Base-by-base conservation (phyloP, 2,329 filamentous ascomycete genomes). In the Hymenotorrendiella dingleyae region DNA sequence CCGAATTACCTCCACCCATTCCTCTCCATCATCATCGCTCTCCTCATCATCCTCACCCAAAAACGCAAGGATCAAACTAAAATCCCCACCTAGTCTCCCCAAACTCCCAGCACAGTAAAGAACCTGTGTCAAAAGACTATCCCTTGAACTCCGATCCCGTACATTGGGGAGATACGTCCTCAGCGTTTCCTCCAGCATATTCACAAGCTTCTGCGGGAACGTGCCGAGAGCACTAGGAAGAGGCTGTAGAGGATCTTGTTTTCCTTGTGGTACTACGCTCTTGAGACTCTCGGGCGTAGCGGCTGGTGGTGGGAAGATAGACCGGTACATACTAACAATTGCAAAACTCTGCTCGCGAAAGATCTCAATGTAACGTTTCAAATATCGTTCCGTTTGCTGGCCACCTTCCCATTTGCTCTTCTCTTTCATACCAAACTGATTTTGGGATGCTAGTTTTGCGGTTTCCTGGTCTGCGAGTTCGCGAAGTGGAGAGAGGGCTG, bases 331-430 rank as follows among this genome's bases (percentile, higher is more conserved):
- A 45, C 88, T 94, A 21, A 97, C 80, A 47, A 97, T 94, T 32
- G 84, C 86, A 63, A 98, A 98, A 61, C 87, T 95, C 64, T 98
- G 93, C 65, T 98, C 93, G 40, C 93, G 84, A 62, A 97, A 97
- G 21, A 98, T 89, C 62, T 98, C 93, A 56, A 98, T 86, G 64
- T 94, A 98, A 36, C 90, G 78, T 64, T 97, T 98, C 32, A 98
- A 69, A 57, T 89, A 98, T 39, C 89, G 78, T 63, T 97, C 93
- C 1, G 90, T 96, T 62, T 97, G 93, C 58, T 94, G 89, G 0
- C 91, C 91, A 1, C 79, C 79, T 2, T 75, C 78, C 76, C 75
- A 84, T 48, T 45, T 60, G 43, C 40, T 55, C 50, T 43, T 53
- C 33, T 50, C 58, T 10, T 55, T 57, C 23, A 38, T 48, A n/a